These are phyloP conservation scores for Dendrocalamus sinicus DNA, from an alignment of 176 grass and related monocot species.

Conservation along the genomic window DNA sequence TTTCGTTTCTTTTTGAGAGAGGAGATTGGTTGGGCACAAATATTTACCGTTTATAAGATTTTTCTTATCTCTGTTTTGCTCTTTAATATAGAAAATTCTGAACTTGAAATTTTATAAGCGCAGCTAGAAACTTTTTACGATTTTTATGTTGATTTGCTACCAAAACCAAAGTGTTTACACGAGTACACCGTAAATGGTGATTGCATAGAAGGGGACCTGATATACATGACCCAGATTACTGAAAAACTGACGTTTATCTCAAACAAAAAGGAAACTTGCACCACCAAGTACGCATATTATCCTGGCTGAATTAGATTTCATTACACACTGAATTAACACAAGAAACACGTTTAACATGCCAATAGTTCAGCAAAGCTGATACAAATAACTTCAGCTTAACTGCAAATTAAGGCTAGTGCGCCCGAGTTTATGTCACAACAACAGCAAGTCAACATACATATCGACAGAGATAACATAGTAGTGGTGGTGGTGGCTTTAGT, in stretches of 20 bases:
- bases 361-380: conserved; percentile 60
- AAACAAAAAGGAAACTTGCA: not conserved
- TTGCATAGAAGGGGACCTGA: too few relatives aligned
- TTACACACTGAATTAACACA: conserved; percentile 42
- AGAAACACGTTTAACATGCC: conserved; percentile 15
- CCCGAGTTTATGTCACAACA: conserved; percentile 58
- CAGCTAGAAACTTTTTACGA: too few relatives aligned
- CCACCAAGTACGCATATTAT: not conserved
- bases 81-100: too few relatives aligned
- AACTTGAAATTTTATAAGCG: too few relatives aligned
- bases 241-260: not conserved
- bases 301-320: conserved; percentile 12
- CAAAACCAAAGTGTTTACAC: too few relatives aligned
- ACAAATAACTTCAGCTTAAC: conserved; percentile 61
- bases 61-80: too few relatives aligned
- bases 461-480: conserved; percentile 26
- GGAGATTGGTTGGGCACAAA: too few relatives aligned
- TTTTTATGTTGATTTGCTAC: too few relatives aligned
- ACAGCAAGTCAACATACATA: conserved; percentile 37
- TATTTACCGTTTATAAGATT: too few relatives aligned
- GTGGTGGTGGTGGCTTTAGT: not conserved
- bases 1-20: too few relatives aligned
- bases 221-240: too few relatives aligned
- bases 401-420: conserved; percentile 41
- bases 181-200: too few relatives aligned